These are phyloP conservation scores for Macaranga tanarius DNA, from an alignment of 441 rosid species.

Conservation along the genomic window DNA sequence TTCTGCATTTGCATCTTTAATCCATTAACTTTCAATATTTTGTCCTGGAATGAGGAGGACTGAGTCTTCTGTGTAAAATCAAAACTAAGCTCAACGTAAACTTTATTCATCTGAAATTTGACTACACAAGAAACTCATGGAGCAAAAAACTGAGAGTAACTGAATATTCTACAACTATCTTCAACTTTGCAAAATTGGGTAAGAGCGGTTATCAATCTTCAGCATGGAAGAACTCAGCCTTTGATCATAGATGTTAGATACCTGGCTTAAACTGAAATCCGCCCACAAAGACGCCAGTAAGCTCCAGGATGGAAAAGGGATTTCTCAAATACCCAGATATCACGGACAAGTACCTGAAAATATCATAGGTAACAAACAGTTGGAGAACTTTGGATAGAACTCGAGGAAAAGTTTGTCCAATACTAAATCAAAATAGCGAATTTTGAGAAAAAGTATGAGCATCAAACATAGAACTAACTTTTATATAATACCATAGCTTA, in stretches of 20 bases:
- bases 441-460: background rate
- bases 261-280: constrained; percentile 42
- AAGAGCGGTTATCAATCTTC: constrained; percentile 8
- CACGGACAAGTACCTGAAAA: constrained; percentile 78
- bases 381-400: background rate
- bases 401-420: no score
- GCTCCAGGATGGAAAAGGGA: constrained; percentile 83
- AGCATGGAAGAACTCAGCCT: constrained; percentile 4
- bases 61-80: background rate
- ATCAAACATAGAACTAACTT: background rate
- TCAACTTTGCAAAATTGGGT: constrained; percentile 29
- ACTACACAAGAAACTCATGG: background rate
- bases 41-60: no score
- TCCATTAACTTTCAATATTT: background rate
- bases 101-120: constrained; percentile 1
- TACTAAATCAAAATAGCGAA: background rate
- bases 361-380: constrained; percentile 18
- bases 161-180: constrained; percentile 8
- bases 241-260: background rate
- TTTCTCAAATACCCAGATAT: constrained; percentile 95
- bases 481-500: background rate
- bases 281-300: constrained; percentile 90
- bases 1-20: background rate
- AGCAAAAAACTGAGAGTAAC: background rate
- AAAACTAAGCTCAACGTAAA: background rate